A percentile compares a stretch with the other conserved stretches of the same genome.
Evolutionary conservation across 345 rosid genomes (phyloP).

Genomic region (Litchi chinensis): DNA sequence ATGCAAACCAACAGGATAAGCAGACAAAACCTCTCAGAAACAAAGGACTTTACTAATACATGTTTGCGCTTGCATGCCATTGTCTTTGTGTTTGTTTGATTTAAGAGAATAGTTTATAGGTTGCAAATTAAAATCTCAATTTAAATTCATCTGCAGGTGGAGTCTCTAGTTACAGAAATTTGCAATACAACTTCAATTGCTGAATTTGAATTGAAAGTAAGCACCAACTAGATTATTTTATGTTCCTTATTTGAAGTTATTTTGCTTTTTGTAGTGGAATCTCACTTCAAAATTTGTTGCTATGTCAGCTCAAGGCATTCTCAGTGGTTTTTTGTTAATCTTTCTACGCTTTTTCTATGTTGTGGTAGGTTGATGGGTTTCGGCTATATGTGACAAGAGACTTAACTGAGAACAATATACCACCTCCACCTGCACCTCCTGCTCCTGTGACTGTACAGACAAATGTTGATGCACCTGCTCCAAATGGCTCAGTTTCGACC

Average conservation of each 20-base stretch:
- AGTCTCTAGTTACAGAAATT: conserved; percentile 66
- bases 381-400: conserved; percentile 64
- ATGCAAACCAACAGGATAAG: background rate
- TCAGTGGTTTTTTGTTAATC: background rate
- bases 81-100: background rate
- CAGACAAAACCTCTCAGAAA: background rate
- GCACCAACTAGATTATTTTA: conserved; percentile 18
- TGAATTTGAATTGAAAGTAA: conserved; percentile 83
- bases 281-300: conserved; percentile 4
- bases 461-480: conserved; percentile 23
- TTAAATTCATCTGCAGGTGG: conserved; percentile 51
- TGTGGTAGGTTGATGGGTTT: conserved; percentile 71
- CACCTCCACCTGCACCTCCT: conserved; percentile 45
- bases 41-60: background rate
- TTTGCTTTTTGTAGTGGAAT: conserved; percentile 16
- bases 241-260: background rate
- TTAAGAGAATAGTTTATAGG: background rate
- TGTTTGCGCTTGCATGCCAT: background rate
- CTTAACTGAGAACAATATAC: conserved; percentile 37
- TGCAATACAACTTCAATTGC: conserved; percentile 67
- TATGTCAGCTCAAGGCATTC: background rate
- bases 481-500: conserved; percentile 56
- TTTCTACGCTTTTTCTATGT: conserved; percentile 2
- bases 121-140: conserved; percentile 1
- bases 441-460: conserved; percentile 32